These are phyloP conservation scores for Chytriomyces confervae DNA, from an alignment of 192 early-diverging fungal genomes.

Conservation along the genomic window DNA sequence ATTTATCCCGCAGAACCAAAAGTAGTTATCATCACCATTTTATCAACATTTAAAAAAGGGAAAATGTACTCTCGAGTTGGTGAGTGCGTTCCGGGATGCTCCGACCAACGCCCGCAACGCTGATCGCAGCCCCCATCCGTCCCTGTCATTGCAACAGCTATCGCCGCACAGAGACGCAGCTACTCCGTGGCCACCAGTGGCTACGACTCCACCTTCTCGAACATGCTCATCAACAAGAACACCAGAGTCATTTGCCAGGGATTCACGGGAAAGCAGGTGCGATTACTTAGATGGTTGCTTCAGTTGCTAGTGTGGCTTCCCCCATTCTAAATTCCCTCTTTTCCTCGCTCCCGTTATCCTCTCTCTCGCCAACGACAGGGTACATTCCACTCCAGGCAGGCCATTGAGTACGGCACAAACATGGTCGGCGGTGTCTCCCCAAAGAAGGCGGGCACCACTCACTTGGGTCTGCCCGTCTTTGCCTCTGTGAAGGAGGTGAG, in stretches of 20 bases:
- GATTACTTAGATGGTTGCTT: not conserved
- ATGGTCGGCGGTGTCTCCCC: conserved; percentile 98
- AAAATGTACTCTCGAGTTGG: not conserved
- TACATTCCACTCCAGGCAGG: conserved; percentile 99
- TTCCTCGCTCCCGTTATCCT: not conserved
- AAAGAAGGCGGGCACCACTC: conserved; percentile 91
- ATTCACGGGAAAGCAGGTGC: conserved; percentile 97
- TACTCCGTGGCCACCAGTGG: conserved; percentile 41
- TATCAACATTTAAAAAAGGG: not conserved
- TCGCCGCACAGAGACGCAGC: conserved; percentile 6
- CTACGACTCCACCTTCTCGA: conserved; percentile 89
- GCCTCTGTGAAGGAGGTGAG: conserved; percentile 80
- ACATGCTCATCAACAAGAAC: conserved; percentile 94
- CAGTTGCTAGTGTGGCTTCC: not conserved
- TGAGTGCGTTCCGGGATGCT: not conserved
- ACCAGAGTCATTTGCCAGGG: conserved; percentile 98
- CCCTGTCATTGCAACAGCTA: not conserved
- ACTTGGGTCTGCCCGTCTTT: conserved; percentile 97
- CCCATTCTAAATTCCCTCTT: not conserved
- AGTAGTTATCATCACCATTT: not conserved
- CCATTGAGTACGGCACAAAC: conserved; percentile 99
- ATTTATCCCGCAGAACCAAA: not conserved
- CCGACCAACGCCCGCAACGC: not conserved
- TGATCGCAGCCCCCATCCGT: not conserved
- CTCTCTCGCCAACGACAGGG: conserved; percentile 61